A percentile compares a stretch with the other conserved stretches of the same genome.
These are phyloP conservation scores for Fusarium liriodendri DNA, from an alignment of 2,329 filamentous ascomycete species.

Conservation along the genomic window DNA sequence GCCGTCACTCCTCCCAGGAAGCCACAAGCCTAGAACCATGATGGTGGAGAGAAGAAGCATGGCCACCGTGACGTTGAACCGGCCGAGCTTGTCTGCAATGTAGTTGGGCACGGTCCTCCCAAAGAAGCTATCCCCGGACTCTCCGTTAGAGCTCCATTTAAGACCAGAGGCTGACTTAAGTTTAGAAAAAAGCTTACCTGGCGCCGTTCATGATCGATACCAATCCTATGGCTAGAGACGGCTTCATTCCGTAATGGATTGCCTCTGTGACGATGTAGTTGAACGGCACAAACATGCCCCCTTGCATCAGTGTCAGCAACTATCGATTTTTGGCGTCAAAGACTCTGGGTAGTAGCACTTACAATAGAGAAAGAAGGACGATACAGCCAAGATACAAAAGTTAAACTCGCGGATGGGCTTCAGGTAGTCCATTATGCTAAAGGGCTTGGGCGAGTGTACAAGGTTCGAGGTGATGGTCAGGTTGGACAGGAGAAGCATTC, in stretches of 20 bases:
- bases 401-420: slow-evolving; percentile 15
- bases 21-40: slow-evolving; percentile 25
- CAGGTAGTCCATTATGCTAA: slow-evolving; percentile 20
- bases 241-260: slow-evolving; percentile 27
- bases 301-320: slow-evolving; percentile 11
- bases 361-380: slow-evolving; percentile 33
- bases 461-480: slow-evolving; percentile 33
- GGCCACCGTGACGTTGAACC: slow-evolving; percentile 31
- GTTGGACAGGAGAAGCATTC: slow-evolving; percentile 33
- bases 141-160: slow-evolving; percentile 3
- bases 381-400: slow-evolving; percentile 27
- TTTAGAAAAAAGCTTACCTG: slow-evolving; percentile 19
- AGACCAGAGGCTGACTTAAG: neutral
- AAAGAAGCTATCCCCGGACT: slow-evolving; percentile 25
- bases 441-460: slow-evolving; percentile 14
- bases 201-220: slow-evolving; percentile 32
- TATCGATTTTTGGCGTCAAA: neutral
- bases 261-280: slow-evolving; percentile 35
- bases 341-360: neutral
- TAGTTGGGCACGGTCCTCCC: slow-evolving; percentile 33
- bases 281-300: slow-evolving; percentile 32
- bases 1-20: slow-evolving; percentile 17
- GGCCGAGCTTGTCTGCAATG: slow-evolving; percentile 30
- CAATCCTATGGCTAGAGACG: slow-evolving; percentile 23
- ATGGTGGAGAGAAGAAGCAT: slow-evolving; percentile 18